A percentile compares a stretch with the other conserved stretches of the same genome.
Conservation (phyloP, 345 rosid species). For the Leavenworthia alabamica region DNA sequence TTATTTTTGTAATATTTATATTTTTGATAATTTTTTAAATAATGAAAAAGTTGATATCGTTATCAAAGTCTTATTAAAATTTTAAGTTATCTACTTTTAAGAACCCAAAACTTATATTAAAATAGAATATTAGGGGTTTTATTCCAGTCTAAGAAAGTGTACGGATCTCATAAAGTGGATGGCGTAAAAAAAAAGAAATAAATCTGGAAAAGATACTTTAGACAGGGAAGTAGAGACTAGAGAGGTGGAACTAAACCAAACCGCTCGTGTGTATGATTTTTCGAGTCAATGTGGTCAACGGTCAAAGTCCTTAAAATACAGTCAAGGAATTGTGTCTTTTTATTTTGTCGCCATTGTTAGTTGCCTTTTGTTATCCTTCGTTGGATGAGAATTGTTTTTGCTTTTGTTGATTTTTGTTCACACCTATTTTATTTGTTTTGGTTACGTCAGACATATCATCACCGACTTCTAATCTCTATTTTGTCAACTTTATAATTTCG, state of each 20-base stretch:
- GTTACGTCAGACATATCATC: conserved; percentile 9
- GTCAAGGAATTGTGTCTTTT: conserved; percentile 18
- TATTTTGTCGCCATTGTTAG: too few species aligned
- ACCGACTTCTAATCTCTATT: conserved; percentile 5
- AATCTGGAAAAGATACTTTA: background rate
- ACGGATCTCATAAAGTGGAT: background rate
- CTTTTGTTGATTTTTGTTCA: conserved; percentile 9
- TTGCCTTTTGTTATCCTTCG: background rate
- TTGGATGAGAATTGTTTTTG: conserved; percentile 2
- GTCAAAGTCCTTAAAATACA: conserved; percentile 27
- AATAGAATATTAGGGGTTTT: background rate
- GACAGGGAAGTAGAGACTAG: background rate
- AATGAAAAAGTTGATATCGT: background rate
- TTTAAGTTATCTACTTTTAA: background rate
- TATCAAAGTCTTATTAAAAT: background rate
- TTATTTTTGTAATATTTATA: background rate
- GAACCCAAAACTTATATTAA: background rate
- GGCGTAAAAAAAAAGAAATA: background rate
- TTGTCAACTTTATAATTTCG: background rate
- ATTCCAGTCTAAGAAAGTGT: background rate
- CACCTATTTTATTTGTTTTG: background rate
- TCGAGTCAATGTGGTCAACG: conserved; percentile 26
- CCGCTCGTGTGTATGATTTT: conserved; percentile 22
- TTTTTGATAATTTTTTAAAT: background rate
- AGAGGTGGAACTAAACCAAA: conserved; percentile 9